phyloP scores from a whole-genome alignment of 768 basidiomycete species.

The Lentinula detonsa region DNA sequence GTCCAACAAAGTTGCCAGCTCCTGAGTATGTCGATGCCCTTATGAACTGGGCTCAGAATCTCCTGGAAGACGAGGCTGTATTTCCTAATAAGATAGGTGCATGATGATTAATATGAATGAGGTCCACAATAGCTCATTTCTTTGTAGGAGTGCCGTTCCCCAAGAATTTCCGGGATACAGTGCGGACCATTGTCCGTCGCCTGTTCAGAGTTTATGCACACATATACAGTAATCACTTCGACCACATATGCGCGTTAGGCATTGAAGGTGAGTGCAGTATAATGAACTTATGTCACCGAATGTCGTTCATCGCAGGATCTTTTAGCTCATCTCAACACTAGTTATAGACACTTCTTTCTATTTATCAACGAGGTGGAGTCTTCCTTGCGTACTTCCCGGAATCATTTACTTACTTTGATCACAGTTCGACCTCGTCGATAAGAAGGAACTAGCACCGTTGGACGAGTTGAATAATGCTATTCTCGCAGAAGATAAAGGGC shows the following conservation, averaged over 20 bases:
- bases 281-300: background rate
- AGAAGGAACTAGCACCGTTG: constrained; percentile 91
- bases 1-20: constrained; percentile 89
- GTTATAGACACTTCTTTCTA: constrained; percentile 96
- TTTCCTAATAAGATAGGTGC: constrained; percentile 95
- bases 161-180: constrained; percentile 81
- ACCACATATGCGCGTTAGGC: constrained; percentile 95
- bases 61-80: constrained; percentile 86
- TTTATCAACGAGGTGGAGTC: constrained; percentile 86
- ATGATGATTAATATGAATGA: constrained; percentile 6
- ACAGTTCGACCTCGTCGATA: constrained; percentile 91
- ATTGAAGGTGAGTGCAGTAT: constrained; percentile 73
- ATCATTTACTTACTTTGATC: constrained; percentile 7
- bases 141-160: constrained; percentile 82
- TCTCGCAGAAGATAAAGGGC: constrained; percentile 44
- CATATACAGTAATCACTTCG: constrained; percentile 98
- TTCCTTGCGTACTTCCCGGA: background rate
- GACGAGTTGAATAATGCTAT: constrained; percentile 96
- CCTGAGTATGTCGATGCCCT: constrained; percentile 96
- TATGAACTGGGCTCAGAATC: constrained; percentile 96
- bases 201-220: constrained; percentile 98
- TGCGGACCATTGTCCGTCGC: constrained; percentile 86
- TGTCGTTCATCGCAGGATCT: background rate
- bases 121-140: background rate
- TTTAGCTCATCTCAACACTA: constrained; percentile 94